Conservation (phyloP, 1,284 basidiomycete genomes). For the Malassezia vespertilionis region DNA sequence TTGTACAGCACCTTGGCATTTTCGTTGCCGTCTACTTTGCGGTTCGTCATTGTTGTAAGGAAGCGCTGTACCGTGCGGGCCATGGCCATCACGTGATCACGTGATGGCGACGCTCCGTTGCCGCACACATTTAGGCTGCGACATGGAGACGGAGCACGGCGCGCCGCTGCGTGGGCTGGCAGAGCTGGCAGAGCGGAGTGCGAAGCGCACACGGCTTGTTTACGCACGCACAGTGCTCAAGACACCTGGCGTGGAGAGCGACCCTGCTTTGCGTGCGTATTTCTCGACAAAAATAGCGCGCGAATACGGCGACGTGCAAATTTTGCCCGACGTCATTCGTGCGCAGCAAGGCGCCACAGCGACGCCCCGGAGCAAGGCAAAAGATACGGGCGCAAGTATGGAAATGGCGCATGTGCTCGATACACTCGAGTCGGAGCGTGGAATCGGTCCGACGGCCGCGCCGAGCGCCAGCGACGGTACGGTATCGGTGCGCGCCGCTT, state of each 20-base stretch:
- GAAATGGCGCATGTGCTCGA: slow-evolving; percentile 19
- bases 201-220: slow-evolving; percentile 11
- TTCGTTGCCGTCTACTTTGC: too few species aligned
- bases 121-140: background rate
- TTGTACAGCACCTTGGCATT: slow-evolving; percentile 42
- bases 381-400: slow-evolving; percentile 10
- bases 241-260: background rate
- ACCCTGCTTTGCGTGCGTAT: slow-evolving; percentile 36
- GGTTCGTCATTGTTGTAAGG: too few species aligned
- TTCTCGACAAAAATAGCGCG: slow-evolving; percentile 60
- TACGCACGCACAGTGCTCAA: background rate
- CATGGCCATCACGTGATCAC: too few species aligned
- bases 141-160: background rate
- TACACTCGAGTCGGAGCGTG: slow-evolving; percentile 24
- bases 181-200: slow-evolving; percentile 11
- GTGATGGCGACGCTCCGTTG: too few species aligned
- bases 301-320: slow-evolving; percentile 77
- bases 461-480: slow-evolving; percentile 2
- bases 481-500: slow-evolving; percentile 14
- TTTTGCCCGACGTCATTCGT: slow-evolving; percentile 68
- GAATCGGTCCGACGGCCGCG: slow-evolving; percentile 11
- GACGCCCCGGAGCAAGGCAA: slow-evolving; percentile 49
- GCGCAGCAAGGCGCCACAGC: slow-evolving; percentile 65
- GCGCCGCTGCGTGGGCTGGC: slow-evolving; percentile 2
- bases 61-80: too few species aligned